Evolutionary conservation across 805 yeast species (phyloP).

Genomic region (Starmera pachycereana): DNA sequence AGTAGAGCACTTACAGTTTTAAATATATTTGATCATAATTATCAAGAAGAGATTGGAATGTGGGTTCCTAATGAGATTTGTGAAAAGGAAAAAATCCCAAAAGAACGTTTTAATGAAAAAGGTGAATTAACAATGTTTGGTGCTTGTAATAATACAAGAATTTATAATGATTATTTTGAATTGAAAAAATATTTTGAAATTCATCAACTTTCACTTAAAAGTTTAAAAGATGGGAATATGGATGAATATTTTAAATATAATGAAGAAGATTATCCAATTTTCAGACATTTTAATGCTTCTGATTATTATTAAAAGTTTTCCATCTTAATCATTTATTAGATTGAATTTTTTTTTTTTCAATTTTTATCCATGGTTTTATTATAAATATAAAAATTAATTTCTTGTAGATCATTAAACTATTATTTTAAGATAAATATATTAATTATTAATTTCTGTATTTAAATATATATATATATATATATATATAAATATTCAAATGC

Average conservation of each 20-base stretch:
- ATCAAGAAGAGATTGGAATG: slow-evolving; percentile 30
- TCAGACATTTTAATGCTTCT: slow-evolving; percentile 15
- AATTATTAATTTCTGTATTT: no score
- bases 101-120: slow-evolving; percentile 15
- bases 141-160: slow-evolving; percentile 25
- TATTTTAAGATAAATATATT: no score
- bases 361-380: no score
- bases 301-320: no score
- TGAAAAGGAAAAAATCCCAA: slow-evolving; percentile 18
- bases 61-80: slow-evolving; percentile 39
- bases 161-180: slow-evolving; percentile 30
- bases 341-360: no score
- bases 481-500: no score
- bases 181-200: slow-evolving; percentile 19
- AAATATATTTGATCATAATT: slow-evolving; percentile 23
- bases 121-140: slow-evolving; percentile 25
- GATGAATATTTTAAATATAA: slow-evolving; percentile 11
- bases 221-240: slow-evolving; percentile 10
- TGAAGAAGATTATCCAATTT: slow-evolving; percentile 25
- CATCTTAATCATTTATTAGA: no score
- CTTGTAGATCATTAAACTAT: no score
- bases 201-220: slow-evolving; percentile 17
- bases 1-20: slow-evolving; percentile 17
- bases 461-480: no score
- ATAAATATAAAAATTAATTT: no score